Evolutionary conservation across 2,329 filamentous ascomycete genomes (phyloP).

Genomic region (Botrytis cinerea): DNA sequence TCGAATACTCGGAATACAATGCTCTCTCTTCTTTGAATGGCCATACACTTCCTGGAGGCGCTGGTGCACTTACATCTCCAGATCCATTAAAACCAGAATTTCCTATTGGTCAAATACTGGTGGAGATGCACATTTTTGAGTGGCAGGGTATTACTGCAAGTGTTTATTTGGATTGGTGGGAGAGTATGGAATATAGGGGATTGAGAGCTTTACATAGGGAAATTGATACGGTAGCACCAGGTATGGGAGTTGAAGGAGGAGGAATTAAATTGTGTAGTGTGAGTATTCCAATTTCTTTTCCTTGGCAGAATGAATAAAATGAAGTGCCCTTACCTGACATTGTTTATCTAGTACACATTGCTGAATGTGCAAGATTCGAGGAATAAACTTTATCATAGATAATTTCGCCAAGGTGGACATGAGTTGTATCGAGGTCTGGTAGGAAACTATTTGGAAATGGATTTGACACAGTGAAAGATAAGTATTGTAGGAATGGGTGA

Average conservation of each 20-base stretch:
- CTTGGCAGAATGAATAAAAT: neutral
- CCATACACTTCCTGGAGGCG: slow-evolving; percentile 9
- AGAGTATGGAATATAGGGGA: slow-evolving; percentile 37
- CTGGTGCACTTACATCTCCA: slow-evolving; percentile 13
- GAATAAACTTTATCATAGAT: slow-evolving; percentile 16
- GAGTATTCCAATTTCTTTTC: slow-evolving; percentile 16
- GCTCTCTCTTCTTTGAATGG: slow-evolving; percentile 37
- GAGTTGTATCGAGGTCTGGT: neutral
- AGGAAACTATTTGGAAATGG: neutral
- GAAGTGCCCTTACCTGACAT: neutral
- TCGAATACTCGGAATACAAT: slow-evolving; percentile 45
- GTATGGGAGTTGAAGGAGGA: slow-evolving; percentile 30
- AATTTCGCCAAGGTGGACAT: neutral
- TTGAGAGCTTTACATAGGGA: slow-evolving; percentile 38
- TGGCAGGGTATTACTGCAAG: slow-evolving; percentile 28
- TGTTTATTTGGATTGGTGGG: slow-evolving; percentile 40
- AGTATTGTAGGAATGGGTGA: too few species aligned
- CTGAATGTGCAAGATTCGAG: slow-evolving; percentile 10
- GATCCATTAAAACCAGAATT: slow-evolving; percentile 29
- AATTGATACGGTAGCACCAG: slow-evolving; percentile 36
- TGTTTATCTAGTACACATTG: neutral
- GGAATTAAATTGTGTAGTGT: slow-evolving; percentile 33
- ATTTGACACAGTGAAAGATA: neutral
- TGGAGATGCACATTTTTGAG: slow-evolving; percentile 36
- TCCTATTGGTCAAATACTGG: slow-evolving; percentile 36